Evolutionary conservation across 768 basidiomycete genomes (phyloP).

Genomic region (Paxillus involutus): DNA sequence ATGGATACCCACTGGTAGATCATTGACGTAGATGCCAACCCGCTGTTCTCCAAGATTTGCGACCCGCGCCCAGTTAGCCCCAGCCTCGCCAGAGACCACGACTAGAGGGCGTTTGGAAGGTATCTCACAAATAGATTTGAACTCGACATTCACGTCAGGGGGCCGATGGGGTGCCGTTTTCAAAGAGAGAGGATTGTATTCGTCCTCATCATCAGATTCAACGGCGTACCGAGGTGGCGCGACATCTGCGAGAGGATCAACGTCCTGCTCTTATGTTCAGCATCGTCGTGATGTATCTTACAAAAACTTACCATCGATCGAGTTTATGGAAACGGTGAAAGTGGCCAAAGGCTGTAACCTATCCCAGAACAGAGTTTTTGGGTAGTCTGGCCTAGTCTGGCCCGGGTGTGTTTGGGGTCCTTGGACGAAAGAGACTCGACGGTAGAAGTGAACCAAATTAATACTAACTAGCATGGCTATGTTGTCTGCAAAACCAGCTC

Average conservation of each 20-base stretch:
- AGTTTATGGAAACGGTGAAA: too few species aligned
- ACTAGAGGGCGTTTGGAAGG: conserved; percentile 35
- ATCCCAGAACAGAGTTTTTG: too few species aligned
- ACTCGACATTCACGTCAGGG: conserved; percentile 31
- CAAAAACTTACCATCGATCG: conserved; percentile 2
- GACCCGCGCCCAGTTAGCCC: conserved; percentile 50
- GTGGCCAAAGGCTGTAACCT: too few species aligned
- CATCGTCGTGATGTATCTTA: neutral
- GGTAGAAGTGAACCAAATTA: too few species aligned
- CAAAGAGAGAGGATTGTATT: conserved; percentile 43
- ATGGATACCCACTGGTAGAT: conserved; percentile 39
- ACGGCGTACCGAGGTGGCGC: conserved; percentile 59
- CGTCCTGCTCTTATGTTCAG: conserved; percentile 37
- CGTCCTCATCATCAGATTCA: conserved; percentile 72
- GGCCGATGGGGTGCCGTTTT: conserved; percentile 8
- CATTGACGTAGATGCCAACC: conserved; percentile 46
- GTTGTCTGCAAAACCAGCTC: neutral
- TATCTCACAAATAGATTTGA: conserved; percentile 35
- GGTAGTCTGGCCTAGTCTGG: too few species aligned
- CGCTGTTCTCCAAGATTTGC: conserved; percentile 51
- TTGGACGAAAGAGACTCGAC: too few species aligned
- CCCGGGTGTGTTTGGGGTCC: too few species aligned
- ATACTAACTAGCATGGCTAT: too few species aligned
- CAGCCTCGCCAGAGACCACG: conserved; percentile 48
- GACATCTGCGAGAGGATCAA: conserved; percentile 55